Evolutionary conservation across 179 eudicot genomes (phyloP), one percentile per base, ranked within the genome.

Genomic region (Vitellaria paradoxa): DNA sequence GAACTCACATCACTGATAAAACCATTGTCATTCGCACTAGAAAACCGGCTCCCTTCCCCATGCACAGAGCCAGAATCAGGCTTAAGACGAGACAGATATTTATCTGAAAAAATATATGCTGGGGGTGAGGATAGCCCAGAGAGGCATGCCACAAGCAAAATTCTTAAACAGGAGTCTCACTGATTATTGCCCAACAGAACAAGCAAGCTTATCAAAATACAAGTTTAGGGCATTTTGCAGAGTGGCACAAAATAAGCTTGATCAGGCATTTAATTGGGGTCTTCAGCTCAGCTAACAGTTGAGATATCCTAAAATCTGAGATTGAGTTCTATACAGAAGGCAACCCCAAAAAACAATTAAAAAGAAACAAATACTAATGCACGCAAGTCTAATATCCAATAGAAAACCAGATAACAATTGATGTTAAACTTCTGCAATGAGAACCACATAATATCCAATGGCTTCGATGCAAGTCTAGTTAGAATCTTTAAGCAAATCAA

Each of bases 1-100:
- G 94, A 85, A 75, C 79, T 88, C 53, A 75, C 76, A 70, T 89
- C 91, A 75, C 85, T 46, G 53, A 77, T 50, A 62, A 85, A 83
- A 45, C 89, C 90, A 74, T 81, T 83, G 75, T 82, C 90, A 75
- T 74, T 87, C 62, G 85, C 80, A 80, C 83, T 83, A 50, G 80
- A 75, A 81, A 83, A 84, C 85, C 86, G 81, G 82, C 81, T 88
- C 70, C 85, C 83, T 68, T 93, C 91, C 77, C 85, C 94, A 79
- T 77, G 91, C 57, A 77, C 77, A 67, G 85, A 68, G 80, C 80
- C 77, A 14, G 87, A 71, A 81, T 87, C 94, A 37, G 92, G 83
- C 71, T 88, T 90, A 61, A 75, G 62, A 20, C 83, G 90, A 42
- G 88, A 81, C 73, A 95, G 76, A 83, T 91, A 95, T 78, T 84